Conservation (phyloP, 768 basidiomycete species). For the Leccinellum albellum region DNA sequence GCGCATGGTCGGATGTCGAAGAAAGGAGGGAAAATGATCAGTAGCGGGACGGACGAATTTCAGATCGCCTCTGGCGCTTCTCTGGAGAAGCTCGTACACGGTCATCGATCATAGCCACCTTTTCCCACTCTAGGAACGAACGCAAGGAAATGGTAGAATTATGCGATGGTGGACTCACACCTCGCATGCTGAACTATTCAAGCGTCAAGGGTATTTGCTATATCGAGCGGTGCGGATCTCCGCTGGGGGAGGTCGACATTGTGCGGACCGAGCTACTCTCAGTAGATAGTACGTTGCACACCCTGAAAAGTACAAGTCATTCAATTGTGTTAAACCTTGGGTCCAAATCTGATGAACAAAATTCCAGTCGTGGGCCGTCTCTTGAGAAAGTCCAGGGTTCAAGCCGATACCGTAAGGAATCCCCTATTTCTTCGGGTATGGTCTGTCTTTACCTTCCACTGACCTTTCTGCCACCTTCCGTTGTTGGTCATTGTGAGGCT, state of each 20-base stretch:
- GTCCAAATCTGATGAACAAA: background rate
- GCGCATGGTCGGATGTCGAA: slow-evolving; percentile 78
- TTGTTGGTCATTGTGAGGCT: background rate
- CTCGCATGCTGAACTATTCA: background rate
- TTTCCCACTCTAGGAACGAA: background rate
- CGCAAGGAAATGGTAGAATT: background rate
- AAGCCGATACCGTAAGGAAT: background rate
- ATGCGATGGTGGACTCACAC: background rate
- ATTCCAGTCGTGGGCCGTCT: background rate
- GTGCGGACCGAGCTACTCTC: background rate
- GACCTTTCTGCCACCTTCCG: background rate
- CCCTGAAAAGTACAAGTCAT: background rate
- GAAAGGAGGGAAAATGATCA: slow-evolving; percentile 72
- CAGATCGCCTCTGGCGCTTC: slow-evolving; percentile 65
- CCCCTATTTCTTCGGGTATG: background rate
- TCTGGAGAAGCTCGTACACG: slow-evolving; percentile 55
- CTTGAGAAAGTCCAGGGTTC: background rate
- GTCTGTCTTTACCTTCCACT: background rate
- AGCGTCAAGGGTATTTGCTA: background rate
- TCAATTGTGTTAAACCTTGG: background rate
- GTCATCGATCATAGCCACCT: slow-evolving; percentile 11
- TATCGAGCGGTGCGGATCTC: background rate
- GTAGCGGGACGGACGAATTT: slow-evolving; percentile 69
- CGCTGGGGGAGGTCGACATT: background rate
- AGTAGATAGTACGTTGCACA: background rate